Base-by-base conservation (phyloP, 208 protist genomes). In the Blastocrithidia nonstop region DNA sequence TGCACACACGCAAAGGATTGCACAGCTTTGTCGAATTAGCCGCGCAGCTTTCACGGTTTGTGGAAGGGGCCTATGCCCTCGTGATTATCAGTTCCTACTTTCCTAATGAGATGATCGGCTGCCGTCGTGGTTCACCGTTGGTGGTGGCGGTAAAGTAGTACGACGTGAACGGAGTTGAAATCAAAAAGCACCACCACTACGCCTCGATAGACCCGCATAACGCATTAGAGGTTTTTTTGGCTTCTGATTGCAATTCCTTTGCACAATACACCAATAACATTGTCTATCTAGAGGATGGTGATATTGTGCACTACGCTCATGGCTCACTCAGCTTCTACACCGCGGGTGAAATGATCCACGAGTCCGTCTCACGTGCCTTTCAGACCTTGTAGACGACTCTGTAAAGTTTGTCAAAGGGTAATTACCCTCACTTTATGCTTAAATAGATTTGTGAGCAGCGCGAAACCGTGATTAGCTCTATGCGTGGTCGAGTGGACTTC, bases 361-460 rank as follows among this genome's bases (percentile, higher is more conserved):
- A 29, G 8, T 40, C 41, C 6, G 47, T 79, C 15, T 54, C 27
- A 21, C 72, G 83, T 31, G 45, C 56, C 43, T 33, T 94, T 29
- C 47, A 85, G 9, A 57, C 57, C 31, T 52, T 97, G 11, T 79
- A 94, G 45, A 66, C 81, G 21, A 76, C 74, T 53, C 48, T 93
- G 19, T 74, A 89, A 39, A 72, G 73, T 28, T 66, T 97, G 29
- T 76, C 70, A 42, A 95, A 95, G 58, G 91, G 93, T 8, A 60
- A 53, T 27, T 98, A 94, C 61, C 52, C 64, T 6, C 83, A 96
- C 65, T 98, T 96, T 58, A 98, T 98, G 96, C 68, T 95, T 17
- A 98, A 98, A 69, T 95, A 98, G 67, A 97, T 98, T 41, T 75
- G 85, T 57, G 94, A 98, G 64, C 96, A 98, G 73, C 55, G 84